These are phyloP conservation scores for Stellera chamaejasme DNA, from an alignment of 345 rosid genomes.

Conservation along the genomic window DNA sequence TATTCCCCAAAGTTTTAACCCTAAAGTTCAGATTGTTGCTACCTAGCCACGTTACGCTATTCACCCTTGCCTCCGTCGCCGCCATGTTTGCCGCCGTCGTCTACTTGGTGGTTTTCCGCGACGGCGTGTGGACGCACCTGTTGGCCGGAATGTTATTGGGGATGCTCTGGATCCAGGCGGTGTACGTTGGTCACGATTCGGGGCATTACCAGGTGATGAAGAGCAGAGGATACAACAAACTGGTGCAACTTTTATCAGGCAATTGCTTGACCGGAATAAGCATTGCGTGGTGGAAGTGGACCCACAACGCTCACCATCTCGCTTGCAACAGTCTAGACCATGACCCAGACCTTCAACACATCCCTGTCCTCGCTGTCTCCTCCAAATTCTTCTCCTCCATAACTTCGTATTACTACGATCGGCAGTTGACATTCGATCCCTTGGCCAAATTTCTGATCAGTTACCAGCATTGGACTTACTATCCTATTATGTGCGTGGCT, in stretches of 20 bases:
- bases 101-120: conserved; percentile 54
- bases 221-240: conserved; percentile 38
- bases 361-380: conserved; percentile 84
- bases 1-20: too few species aligned
- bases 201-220: conserved; percentile 80
- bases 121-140: conserved; percentile 56
- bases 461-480: conserved; percentile 85
- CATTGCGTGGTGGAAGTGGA: conserved; percentile 99
- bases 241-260: conserved; percentile 64
- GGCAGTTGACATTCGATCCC: conserved; percentile 50
- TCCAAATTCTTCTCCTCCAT: conserved; percentile 44
- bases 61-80: conserved; percentile 30
- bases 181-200: conserved; percentile 92
- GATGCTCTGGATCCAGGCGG: conserved; percentile 71
- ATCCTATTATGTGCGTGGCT: conserved; percentile 77
- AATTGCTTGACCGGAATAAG: conserved; percentile 86
- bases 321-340: conserved; percentile 83
- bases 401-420: conserved; percentile 62
- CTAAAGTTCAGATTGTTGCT: too few species aligned
- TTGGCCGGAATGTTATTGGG: conserved; percentile 52
- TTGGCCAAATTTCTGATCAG: conserved; percentile 63
- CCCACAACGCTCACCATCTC: conserved; percentile 87
- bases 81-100: conserved; percentile 38
- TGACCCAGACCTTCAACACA: conserved; percentile 96
- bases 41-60: conserved; percentile 44